Percentiles rank a stretch among this genome's conserved stretches.
These are phyloP conservation scores for Narthecium ossifragum DNA, from an alignment of 106 monocot genomes.

Conservation along the genomic window DNA sequence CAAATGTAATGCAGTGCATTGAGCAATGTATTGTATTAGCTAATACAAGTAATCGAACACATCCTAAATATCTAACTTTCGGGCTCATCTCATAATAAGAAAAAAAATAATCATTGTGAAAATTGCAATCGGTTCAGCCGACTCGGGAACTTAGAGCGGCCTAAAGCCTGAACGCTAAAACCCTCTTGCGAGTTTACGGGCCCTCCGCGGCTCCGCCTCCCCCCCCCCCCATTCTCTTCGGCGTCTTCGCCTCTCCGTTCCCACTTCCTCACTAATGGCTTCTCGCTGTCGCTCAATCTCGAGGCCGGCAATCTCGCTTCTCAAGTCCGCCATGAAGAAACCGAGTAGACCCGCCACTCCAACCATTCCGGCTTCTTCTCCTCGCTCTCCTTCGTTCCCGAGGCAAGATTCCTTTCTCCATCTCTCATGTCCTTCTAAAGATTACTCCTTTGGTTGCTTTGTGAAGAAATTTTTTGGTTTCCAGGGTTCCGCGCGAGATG, in stretches of 20 bases:
- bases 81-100: too few species aligned
- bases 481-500: conserved; percentile 34
- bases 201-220: neutral
- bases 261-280: conserved; percentile 39
- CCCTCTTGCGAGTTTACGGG: too few species aligned
- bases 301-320: conserved; percentile 37
- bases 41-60: too few species aligned
- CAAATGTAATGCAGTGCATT: too few species aligned
- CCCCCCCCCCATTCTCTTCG: neutral
- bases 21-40: too few species aligned
- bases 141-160: too few species aligned
- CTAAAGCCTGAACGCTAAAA: too few species aligned
- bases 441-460: neutral
- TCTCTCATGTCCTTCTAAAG: too few species aligned
- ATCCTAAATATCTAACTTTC: too few species aligned
- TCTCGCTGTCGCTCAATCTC: conserved; percentile 56
- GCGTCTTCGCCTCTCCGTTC: too few species aligned
- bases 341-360: neutral
- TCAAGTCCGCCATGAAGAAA: conserved; percentile 27
- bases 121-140: too few species aligned
- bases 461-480: neutral
- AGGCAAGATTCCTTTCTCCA: conserved; percentile 10
- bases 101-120: too few species aligned
- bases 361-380: conserved; percentile 10
- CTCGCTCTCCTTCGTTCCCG: conserved; percentile 1